These are phyloP conservation scores for Tephrocybe rancida DNA, from an alignment of 768 basidiomycete genomes.

Conservation along the genomic window DNA sequence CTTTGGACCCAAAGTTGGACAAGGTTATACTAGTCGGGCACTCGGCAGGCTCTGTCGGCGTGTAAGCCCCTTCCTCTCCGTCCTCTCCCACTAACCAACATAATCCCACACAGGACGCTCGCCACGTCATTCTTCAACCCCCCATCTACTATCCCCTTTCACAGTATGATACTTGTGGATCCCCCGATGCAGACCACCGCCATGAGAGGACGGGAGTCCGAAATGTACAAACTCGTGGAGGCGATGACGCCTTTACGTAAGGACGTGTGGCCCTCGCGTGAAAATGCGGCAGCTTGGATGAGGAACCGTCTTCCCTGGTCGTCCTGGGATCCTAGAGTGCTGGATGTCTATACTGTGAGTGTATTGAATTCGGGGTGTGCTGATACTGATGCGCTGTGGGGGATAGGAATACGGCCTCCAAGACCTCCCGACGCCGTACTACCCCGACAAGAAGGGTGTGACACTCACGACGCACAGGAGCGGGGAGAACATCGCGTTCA, in stretches of 20 bases:
- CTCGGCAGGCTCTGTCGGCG: conserved; percentile 31
- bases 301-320: conserved; percentile 22
- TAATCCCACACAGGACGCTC: conserved; percentile 1
- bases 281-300: conserved; percentile 24
- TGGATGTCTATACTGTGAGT: conserved; percentile 26
- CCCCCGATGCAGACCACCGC: conserved; percentile 23
- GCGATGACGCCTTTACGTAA: conserved; percentile 24
- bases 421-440: conserved; percentile 27
- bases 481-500: conserved; percentile 28
- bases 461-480: conserved; percentile 28
- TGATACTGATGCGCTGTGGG: neutral
- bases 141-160: conserved; percentile 25
- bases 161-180: conserved; percentile 27
- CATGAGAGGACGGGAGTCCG: conserved; percentile 21
- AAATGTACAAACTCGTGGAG: conserved; percentile 26
- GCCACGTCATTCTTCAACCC: conserved; percentile 25
- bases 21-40: conserved; percentile 31
- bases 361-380: neutral
- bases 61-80: conserved; percentile 21
- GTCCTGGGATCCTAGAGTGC: conserved; percentile 27
- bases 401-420: conserved; percentile 28
- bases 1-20: conserved; percentile 21
- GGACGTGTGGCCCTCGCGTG: conserved; percentile 27
- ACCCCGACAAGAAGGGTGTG: conserved; percentile 26
- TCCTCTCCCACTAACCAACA: neutral